phyloP scores from a whole-genome alignment of 2,329 filamentous ascomycete species.

The Pseudocercospora musae region DNA sequence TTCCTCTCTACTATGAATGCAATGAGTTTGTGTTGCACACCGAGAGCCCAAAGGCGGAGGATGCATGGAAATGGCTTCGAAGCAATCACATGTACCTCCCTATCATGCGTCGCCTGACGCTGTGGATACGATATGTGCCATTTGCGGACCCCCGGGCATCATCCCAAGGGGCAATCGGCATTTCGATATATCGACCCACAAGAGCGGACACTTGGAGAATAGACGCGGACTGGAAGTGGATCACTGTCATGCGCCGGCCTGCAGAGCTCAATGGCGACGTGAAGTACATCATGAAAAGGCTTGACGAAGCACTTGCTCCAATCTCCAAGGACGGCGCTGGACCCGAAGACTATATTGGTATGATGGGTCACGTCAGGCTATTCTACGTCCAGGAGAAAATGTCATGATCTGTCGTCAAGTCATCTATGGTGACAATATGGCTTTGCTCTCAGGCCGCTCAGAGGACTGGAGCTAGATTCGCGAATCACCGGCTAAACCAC shows the following conservation, averaged over 20 bases:
- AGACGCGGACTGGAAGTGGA: slow-evolving; percentile 29
- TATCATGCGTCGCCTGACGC: slow-evolving; percentile 19
- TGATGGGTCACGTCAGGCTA: slow-evolving; percentile 21
- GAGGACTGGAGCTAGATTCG: slow-evolving; percentile 5
- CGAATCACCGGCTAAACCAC: slow-evolving; percentile 40
- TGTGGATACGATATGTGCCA: slow-evolving; percentile 31
- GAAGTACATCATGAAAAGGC: slow-evolving; percentile 22
- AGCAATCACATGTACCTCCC: slow-evolving; percentile 22
- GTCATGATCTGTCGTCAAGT: slow-evolving; percentile 3
- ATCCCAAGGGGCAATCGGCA: slow-evolving; percentile 25
- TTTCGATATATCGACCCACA: slow-evolving; percentile 18
- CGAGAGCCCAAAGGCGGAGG: slow-evolving; percentile 28
- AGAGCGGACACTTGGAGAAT: slow-evolving; percentile 22
- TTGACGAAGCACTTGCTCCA: slow-evolving; percentile 8
- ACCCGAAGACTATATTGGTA: slow-evolving; percentile 18
- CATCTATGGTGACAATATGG: background rate
- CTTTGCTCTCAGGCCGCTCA: background rate
- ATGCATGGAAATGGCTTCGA: slow-evolving; percentile 28
- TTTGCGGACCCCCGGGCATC: slow-evolving; percentile 6
- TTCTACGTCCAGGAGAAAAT: slow-evolving; percentile 27
- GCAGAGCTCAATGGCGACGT: slow-evolving; percentile 23
- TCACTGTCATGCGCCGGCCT: slow-evolving; percentile 30
- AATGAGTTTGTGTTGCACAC: slow-evolving; percentile 34
- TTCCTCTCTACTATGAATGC: slow-evolving; percentile 31
- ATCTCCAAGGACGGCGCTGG: slow-evolving; percentile 14